Conservation (phyloP, 768 basidiomycete species). For the Termitomyces sp. region DNA sequence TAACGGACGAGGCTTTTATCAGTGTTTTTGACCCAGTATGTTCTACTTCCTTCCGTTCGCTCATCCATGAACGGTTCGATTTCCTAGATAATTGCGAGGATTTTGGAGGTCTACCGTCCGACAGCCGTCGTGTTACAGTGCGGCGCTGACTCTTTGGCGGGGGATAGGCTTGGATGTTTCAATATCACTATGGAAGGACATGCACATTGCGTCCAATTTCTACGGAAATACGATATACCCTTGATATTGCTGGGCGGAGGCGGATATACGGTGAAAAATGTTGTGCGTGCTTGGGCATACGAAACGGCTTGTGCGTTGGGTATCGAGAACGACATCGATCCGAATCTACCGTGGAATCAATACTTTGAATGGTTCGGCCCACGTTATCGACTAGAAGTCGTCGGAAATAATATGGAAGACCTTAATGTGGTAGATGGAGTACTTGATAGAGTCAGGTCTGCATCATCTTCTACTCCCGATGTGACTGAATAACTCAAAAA, state of each 20-base stretch:
- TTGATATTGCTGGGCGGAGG: slow-evolving; percentile 92
- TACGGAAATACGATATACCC: slow-evolving; percentile 78
- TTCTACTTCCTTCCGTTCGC: slow-evolving; percentile 5
- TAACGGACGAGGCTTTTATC: slow-evolving; percentile 83
- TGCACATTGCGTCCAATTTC: slow-evolving; percentile 83
- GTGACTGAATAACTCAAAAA: not conserved
- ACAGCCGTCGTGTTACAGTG: slow-evolving; percentile 90
- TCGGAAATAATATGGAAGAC: slow-evolving; percentile 92
- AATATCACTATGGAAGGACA: slow-evolving; percentile 96
- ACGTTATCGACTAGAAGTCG: slow-evolving; percentile 87
- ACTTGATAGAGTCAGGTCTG: slow-evolving; percentile 72
- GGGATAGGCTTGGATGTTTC: slow-evolving; percentile 94
- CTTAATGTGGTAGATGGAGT: slow-evolving; percentile 78
- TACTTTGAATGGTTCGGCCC: slow-evolving; percentile 99
- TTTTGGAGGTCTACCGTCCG: slow-evolving; percentile 85
- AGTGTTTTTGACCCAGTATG: slow-evolving; percentile 90
- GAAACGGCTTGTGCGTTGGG: slow-evolving; percentile 96
- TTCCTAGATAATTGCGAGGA: slow-evolving; percentile 68
- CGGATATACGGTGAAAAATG: slow-evolving; percentile 96
- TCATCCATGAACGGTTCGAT: not conserved
- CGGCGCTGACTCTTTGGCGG: slow-evolving; percentile 91
- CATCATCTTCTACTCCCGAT: slow-evolving; percentile 5
- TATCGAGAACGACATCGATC: slow-evolving; percentile 69
- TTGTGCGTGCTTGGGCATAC: slow-evolving; percentile 91
- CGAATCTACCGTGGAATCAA: slow-evolving; percentile 77